A percentile compares a stretch with the other conserved stretches of the same genome.
These are phyloP conservation scores for Chrysanthemum lavandulifolium DNA, from an alignment of 129 eudicot genomes.

Conservation along the genomic window DNA sequence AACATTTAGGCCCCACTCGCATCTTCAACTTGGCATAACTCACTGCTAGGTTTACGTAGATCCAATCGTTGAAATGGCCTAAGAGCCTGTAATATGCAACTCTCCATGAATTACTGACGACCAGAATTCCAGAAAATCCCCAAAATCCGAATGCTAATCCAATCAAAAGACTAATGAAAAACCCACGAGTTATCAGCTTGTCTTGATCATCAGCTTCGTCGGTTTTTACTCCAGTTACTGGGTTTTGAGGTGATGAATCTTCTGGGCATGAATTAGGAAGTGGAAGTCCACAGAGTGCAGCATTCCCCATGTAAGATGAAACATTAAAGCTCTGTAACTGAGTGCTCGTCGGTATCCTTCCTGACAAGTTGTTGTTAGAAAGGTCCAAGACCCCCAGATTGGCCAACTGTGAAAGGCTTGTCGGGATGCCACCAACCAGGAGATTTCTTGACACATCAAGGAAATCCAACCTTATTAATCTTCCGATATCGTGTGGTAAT, in stretches of 20 bases:
- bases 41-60: background rate
- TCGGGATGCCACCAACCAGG: slow-evolving; percentile 24
- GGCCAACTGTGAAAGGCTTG: slow-evolving; percentile 9
- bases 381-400: slow-evolving; percentile 29
- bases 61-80: background rate
- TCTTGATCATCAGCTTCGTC: background rate
- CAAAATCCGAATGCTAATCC: slow-evolving; percentile 20
- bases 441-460: slow-evolving; percentile 29
- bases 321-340: slow-evolving; percentile 31
- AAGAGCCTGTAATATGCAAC: slow-evolving; percentile 3
- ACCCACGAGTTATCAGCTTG: background rate
- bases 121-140: slow-evolving; percentile 14
- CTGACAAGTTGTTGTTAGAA: slow-evolving; percentile 22
- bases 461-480: slow-evolving; percentile 10
- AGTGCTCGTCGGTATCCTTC: slow-evolving; percentile 26
- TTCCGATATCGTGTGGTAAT: slow-evolving; percentile 18
- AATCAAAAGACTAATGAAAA: slow-evolving; percentile 1
- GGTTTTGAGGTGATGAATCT: slow-evolving; percentile 1
- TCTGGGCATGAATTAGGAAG: slow-evolving; percentile 23
- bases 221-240: background rate
- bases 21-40: background rate
- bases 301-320: slow-evolving; percentile 22
- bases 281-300: slow-evolving; percentile 35
- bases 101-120: slow-evolving; percentile 17
- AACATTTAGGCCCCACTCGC: background rate